Evolutionary conservation across 352 stramenopile species (phyloP), one percentile per base, ranked within the genome.

Genomic region (Pythium insidiosum): DNA sequence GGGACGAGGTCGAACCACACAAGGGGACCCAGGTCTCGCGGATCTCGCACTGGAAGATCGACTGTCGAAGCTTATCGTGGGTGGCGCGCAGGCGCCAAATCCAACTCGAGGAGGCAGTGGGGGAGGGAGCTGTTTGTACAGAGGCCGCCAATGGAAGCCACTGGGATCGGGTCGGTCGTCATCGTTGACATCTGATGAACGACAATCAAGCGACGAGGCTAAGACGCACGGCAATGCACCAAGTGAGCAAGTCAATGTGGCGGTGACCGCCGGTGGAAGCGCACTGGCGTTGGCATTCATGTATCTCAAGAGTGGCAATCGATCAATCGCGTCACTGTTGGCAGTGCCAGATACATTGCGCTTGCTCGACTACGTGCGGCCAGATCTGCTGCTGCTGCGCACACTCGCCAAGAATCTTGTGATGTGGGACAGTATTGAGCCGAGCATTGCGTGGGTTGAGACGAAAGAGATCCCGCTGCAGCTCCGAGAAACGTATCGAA

Each of bases 31-130:
- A n/a, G 92, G 92, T 24, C 62, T 99, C 15, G 77, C 89, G 24
- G 96, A 99, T 66, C 69, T 99, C 12, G 80, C 92, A n/a, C 82
- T 99, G 12, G 95, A 98, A 68, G 89, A 98, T 46, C 85, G 95
- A 33, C 73, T 99, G n/a, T 78, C 97, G 63, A 86, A 87, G 50
- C 98, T 96, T 45, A 90, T 98, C 52, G 73, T 92, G 33, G 94
- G 94, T 43, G 78, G 78, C 15, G 73, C 76, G 0, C 63, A 76
- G 31, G 63, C 84, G 18, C n/a, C n/a, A n/a, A n/a, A n/a, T n/a
- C n/a, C n/a, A n/a, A n/a, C n/a, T n/a, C n/a, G n/a, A n/a, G n/a
- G n/a, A n/a, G n/a, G n/a, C n/a, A n/a, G n/a, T n/a, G 28, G 28
- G 9, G 28, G 51, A 40, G 71, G 67, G 11, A 84, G 70, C 11